Evolutionary conservation across 306 rosid genomes (phyloP).

Genomic region (Vigna radiata): DNA sequence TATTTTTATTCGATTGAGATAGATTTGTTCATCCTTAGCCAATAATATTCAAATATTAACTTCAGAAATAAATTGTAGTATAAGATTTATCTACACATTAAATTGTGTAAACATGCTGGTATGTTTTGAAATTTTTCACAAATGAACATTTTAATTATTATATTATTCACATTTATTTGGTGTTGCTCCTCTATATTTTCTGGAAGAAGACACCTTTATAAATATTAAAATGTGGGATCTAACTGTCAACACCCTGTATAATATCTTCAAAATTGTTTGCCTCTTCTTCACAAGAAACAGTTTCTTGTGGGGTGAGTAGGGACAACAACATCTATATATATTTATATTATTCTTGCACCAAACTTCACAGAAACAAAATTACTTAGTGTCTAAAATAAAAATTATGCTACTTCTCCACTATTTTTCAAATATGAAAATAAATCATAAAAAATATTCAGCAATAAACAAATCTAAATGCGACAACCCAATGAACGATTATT

Average conservation of each 20-base stretch:
- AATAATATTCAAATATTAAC: no score
- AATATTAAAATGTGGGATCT: not conserved
- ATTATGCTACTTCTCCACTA: not conserved
- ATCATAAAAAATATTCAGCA: no score
- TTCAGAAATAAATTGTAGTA: no score
- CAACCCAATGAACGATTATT: not conserved
- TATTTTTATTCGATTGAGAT: no score
- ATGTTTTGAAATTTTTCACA: no score
- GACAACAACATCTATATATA: not conserved
- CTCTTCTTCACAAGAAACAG: not conserved
- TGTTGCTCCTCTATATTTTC: not conserved
- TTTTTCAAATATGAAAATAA: not conserved
- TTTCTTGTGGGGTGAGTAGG: no score
- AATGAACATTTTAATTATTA: no score
- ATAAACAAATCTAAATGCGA: not conserved
- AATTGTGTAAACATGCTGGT: no score
- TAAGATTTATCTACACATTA: no score
- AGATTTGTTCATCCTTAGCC: no score
- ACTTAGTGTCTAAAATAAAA: not conserved
- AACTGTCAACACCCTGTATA: not conserved
- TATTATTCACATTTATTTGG: not conserved
- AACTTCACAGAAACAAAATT: not conserved
- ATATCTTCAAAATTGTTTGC: not conserved
- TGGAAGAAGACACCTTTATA: not conserved
- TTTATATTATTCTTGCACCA: not conserved